Evolutionary conservation across 2,329 filamentous ascomycete species (phyloP).

Genomic region (Pseudocercospora fuligena): DNA sequence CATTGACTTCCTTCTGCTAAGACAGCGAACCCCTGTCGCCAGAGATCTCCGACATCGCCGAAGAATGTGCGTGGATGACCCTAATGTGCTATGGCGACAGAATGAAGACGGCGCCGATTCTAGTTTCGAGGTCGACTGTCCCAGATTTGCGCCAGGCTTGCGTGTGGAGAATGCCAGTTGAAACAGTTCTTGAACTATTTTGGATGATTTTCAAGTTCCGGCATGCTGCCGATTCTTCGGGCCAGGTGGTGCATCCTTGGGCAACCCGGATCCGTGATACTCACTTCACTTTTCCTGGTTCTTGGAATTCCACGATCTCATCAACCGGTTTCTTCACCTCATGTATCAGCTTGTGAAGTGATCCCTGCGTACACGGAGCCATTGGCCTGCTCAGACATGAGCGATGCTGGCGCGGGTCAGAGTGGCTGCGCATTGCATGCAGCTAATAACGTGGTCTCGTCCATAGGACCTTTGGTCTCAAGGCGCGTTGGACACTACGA

Average conservation of each 20-base stretch:
- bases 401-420: neutral
- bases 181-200: neutral
- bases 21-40: neutral
- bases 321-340: neutral
- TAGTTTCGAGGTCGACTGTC: neutral
- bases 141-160: neutral
- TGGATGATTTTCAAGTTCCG: neutral
- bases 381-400: neutral
- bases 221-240: slow-evolving; percentile 4
- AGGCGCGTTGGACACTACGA: neutral
- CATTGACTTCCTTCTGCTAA: neutral
- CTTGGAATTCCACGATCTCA: neutral
- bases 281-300: slow-evolving; percentile 2
- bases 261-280: neutral
- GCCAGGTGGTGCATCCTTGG: neutral
- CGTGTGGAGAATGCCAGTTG: slow-evolving; percentile 6
- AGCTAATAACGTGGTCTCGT: neutral
- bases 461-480: neutral
- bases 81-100: neutral
- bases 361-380: neutral
- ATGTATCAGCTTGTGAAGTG: neutral
- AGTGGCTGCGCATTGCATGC: neutral
- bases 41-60: neutral
- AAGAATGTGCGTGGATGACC: neutral
- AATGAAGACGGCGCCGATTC: neutral